Evolutionary conservation across 371 early-diverging fungal species (phyloP), one percentile per base, ranked within the genome.

Genomic region (Batkoa obscura): DNA sequence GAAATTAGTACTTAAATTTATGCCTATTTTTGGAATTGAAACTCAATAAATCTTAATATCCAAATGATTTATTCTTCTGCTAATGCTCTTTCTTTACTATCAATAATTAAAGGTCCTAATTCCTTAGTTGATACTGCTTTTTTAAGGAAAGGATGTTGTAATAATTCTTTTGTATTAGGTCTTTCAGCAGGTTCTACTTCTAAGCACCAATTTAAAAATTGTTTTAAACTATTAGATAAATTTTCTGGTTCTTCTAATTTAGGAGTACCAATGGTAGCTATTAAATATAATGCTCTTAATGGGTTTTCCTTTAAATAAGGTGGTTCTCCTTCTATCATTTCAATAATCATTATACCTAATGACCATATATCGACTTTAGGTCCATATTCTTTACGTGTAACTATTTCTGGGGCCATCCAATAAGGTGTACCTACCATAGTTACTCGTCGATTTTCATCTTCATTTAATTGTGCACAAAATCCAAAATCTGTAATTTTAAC

Each of bases 281-380:
- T 77, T 50, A 78, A 62, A 58, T 76, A 77, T 45, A 80, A 66
- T 43, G 81, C 56, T 37, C 34, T 49, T n/a, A 61, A 48, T 36
- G 50, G 55, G n/a, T 50, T 39, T 15, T 46, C 37, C 32, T 57
- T 38, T 6, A 57, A 23, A 32, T 57, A 57, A 32, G 50, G 57
- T 8, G 57, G 57, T 31, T 57, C 49, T 6, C 50, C 50, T 39
- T 35, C 79, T 10, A 56, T 43, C 62, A 58, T 61, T 34, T 59
- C 62, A 36, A 61, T 58, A 17, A 52, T 68, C 73, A 91, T 83
- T 60, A 94, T 90, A 5, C 92, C 95, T 2, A 92, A 68, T 10
- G 88, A 85, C 97, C 97, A 96, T 9, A 91, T 75, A 66, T 96
- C 97, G 46, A 87, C 86, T 56, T 80, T 81, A 48, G 80, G 79